phyloP scores from a whole-genome alignment of 345 rosid genomes.

The Luvunga scandens region DNA sequence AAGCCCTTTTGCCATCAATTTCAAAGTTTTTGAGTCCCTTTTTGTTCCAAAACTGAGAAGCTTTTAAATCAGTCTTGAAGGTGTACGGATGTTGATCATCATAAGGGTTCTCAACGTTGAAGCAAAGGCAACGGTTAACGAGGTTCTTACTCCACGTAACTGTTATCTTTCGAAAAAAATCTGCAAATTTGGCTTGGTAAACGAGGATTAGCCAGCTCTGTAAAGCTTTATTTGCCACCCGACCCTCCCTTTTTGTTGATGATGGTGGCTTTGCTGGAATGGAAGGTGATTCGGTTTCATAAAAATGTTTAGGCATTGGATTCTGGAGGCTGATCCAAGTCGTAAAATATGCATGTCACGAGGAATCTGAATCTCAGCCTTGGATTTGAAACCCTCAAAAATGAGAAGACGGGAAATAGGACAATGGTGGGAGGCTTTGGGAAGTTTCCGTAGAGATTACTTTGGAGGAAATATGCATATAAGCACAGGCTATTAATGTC shows the following conservation, averaged over 20 bases:
- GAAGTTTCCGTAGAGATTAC: neutral
- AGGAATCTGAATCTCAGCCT: neutral
- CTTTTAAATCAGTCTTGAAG: slow-evolving; percentile 58
- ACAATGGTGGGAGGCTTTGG: neutral
- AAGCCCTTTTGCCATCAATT: slow-evolving; percentile 38
- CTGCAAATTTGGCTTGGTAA: slow-evolving; percentile 45
- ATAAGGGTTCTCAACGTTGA: slow-evolving; percentile 42
- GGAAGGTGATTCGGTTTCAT: slow-evolving; percentile 8
- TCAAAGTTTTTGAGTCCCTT: slow-evolving; percentile 70
- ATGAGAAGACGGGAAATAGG: neutral
- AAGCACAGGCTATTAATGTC: slow-evolving; percentile 19
- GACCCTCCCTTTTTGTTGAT: slow-evolving; percentile 28
- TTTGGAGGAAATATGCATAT: neutral
- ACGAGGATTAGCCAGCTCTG: slow-evolving; percentile 43
- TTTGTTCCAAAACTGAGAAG: slow-evolving; percentile 67
- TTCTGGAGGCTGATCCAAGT: neutral
- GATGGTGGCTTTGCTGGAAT: slow-evolving; percentile 21
- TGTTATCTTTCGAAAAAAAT: slow-evolving; percentile 34
- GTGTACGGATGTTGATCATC: slow-evolving; percentile 34
- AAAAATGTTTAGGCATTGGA: slow-evolving; percentile 7
- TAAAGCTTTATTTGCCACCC: slow-evolving; percentile 12
- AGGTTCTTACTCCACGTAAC: slow-evolving; percentile 56
- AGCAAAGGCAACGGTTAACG: slow-evolving; percentile 41
- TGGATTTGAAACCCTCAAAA: neutral
- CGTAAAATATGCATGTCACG: neutral